phyloP scores from a whole-genome alignment of 257 asterid genomes.

The Solanum ahanhuiri region DNA sequence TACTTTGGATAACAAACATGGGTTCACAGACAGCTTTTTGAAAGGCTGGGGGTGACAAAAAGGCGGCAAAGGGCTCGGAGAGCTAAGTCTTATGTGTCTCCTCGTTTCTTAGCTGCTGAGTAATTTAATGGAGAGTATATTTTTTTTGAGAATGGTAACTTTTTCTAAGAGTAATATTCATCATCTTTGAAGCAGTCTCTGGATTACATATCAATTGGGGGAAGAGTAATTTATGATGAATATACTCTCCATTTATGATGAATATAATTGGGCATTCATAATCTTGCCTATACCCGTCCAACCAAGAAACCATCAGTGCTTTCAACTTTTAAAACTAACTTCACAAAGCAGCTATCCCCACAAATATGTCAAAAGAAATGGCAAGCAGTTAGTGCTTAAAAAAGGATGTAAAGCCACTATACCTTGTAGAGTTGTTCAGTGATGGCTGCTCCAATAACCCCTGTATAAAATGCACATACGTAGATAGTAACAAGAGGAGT shows the following conservation, averaged over 20 bases:
- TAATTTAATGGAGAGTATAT: not conserved
- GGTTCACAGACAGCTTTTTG: constrained; percentile 6
- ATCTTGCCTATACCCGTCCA: too few relatives aligned
- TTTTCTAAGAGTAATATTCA: too few relatives aligned
- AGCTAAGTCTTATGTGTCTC: constrained; percentile 11
- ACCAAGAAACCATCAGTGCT: not conserved
- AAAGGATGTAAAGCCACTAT: not conserved
- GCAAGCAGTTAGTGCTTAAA: not conserved
- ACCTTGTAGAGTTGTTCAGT: constrained; percentile 81
- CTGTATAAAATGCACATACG: constrained; percentile 70
- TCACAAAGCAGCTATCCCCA: not conserved
- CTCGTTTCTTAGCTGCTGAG: constrained; percentile 1
- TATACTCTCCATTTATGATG: too few relatives aligned
- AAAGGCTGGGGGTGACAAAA: constrained; percentile 5
- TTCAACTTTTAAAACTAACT: not conserved
- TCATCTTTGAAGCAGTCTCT: too few relatives aligned
- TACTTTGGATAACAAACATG: constrained; percentile 1
- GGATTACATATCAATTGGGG: too few relatives aligned
- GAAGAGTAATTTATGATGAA: too few relatives aligned
- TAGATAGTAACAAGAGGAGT: constrained; percentile 66
- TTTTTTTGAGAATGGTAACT: not conserved
- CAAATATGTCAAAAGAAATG: not conserved
- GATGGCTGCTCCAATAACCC: constrained; percentile 81
- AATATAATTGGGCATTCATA: too few relatives aligned
- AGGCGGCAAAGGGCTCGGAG: constrained; percentile 30